These are phyloP conservation scores for Aspergillus costaricaensis DNA, from an alignment of 2,329 filamentous ascomycete species.

Conservation along the genomic window DNA sequence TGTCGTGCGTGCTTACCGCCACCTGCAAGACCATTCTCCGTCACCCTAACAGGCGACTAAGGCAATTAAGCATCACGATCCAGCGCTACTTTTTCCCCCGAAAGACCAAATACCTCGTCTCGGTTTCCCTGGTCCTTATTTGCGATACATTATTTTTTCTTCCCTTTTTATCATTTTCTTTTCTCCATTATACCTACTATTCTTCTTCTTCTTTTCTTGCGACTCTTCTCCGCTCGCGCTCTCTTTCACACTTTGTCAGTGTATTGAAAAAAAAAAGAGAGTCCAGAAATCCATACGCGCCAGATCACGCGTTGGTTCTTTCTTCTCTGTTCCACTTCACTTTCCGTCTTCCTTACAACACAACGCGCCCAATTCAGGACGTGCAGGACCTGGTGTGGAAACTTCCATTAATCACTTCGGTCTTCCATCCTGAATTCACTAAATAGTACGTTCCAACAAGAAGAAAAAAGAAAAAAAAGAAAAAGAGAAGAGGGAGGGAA, in stretches of 20 bases:
- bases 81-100: constrained; percentile 20
- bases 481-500: background rate
- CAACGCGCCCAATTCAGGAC: background rate
- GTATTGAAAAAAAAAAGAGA: constrained; percentile 8
- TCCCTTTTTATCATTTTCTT: constrained; percentile 7
- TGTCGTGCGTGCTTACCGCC: constrained; percentile 33
- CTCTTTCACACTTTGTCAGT: constrained; percentile 12
- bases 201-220: background rate
- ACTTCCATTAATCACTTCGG: background rate
- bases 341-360: background rate
- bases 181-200: background rate
- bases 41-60: constrained; percentile 41
- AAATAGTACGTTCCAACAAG: constrained; percentile 26
- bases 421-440: constrained; percentile 11
- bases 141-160: constrained; percentile 10
- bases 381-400: constrained; percentile 1
- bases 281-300: constrained; percentile 6
- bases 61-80: constrained; percentile 43
- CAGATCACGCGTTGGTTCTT: constrained; percentile 21
- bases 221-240: constrained; percentile 2
- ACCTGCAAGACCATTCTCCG: constrained; percentile 41
- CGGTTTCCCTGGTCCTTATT: constrained; percentile 13
- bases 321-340: constrained; percentile 15
- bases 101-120: background rate
- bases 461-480: background rate